A percentile compares a stretch with the other conserved stretches of the same genome.
Conservation (phyloP, 2,329 filamentous ascomycete species). For the Sarocladium oryzae region DNA sequence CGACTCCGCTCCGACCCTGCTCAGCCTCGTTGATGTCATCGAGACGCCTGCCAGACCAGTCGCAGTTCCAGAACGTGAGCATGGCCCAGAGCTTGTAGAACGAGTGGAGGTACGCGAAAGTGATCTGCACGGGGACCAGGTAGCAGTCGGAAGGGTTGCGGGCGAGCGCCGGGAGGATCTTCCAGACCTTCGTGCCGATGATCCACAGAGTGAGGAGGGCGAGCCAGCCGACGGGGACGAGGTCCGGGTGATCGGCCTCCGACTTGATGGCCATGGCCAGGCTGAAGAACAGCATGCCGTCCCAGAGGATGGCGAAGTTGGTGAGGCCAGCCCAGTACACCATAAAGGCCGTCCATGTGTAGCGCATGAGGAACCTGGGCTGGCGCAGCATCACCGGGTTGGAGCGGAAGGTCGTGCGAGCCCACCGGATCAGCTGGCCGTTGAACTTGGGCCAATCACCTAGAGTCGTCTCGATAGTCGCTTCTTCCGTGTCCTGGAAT, state of each 20-base stretch:
- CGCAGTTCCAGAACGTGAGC: slow-evolving; percentile 42
- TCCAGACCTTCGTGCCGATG: slow-evolving; percentile 48
- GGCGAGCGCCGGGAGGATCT: slow-evolving; percentile 46
- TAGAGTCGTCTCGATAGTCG: slow-evolving; percentile 45
- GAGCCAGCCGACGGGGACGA: neutral
- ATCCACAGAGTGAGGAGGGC: slow-evolving; percentile 36
- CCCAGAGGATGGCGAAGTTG: slow-evolving; percentile 51
- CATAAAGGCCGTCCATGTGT: slow-evolving; percentile 45
- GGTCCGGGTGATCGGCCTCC: neutral
- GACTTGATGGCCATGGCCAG: slow-evolving; percentile 9
- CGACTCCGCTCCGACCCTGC: neutral
- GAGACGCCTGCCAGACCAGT: slow-evolving; percentile 28
- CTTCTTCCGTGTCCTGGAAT: slow-evolving; percentile 44
- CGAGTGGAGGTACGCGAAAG: slow-evolving; percentile 52
- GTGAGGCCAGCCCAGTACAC: slow-evolving; percentile 47
- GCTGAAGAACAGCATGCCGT: slow-evolving; percentile 34
- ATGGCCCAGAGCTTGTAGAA: slow-evolving; percentile 51
- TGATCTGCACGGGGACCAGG: slow-evolving; percentile 41
- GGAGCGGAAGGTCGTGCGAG: slow-evolving; percentile 50
- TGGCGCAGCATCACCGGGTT: slow-evolving; percentile 44
- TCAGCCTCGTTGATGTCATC: slow-evolving; percentile 13
- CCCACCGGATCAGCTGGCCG: slow-evolving; percentile 50
- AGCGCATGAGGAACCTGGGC: slow-evolving; percentile 19
- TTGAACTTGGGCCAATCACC: slow-evolving; percentile 44
- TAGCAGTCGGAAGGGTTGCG: slow-evolving; percentile 44